Base-by-base conservation (phyloP, 768 basidiomycete genomes). In the Naganishia vishniacii region DNA sequence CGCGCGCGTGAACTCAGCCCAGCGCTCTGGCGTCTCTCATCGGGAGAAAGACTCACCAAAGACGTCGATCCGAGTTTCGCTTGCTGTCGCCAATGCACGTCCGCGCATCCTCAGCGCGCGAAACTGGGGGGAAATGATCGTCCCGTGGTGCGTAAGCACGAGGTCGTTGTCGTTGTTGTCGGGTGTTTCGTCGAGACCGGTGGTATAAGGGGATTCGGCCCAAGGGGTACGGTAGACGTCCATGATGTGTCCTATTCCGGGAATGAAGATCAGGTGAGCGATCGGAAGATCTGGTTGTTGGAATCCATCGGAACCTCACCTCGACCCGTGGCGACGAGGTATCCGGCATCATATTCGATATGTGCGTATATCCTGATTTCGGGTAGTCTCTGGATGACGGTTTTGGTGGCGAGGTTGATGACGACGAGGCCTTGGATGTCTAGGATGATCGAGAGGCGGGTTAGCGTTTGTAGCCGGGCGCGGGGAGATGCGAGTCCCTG, bases 301-400 rank as follows among this genome's bases (percentile, higher is more conserved):
- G 15, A 37, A 15, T 37, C 34, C 7, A 37, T 15, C 8, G 8
- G 8, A 15, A 7, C 8, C 34, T 37, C 15, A 56, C 53, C 34
- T 16, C 20, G 32, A 4, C 53, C 53, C 23, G 53, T 48, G 26
- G 47, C 47, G 3, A 62, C 47, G 12, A 62, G 31, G 28, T 62
- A 62, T 9, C 61, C 61, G 11, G 45, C 28, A 23, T 48, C 61
- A n/a, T 47, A 48, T n/a, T 62, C 61, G 3, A 62, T 11, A 40
- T 62, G 61, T 18, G 61, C 61, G 23, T 62, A 62, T n/a, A 20
- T 15, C 25, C 32, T 34, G 26, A 62, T 47, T 16, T 47, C 61
- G 8, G 44, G 45, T 18, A 62, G 45, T 2, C 28, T n/a, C 37
- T 62, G 61, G 23, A 62, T 23, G 16, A 47, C 28, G 1, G 9